Evolutionary conservation across 2,329 filamentous ascomycete species (phyloP), one percentile per base, ranked within the genome.

Genomic region (Diaporthe sp.): DNA sequence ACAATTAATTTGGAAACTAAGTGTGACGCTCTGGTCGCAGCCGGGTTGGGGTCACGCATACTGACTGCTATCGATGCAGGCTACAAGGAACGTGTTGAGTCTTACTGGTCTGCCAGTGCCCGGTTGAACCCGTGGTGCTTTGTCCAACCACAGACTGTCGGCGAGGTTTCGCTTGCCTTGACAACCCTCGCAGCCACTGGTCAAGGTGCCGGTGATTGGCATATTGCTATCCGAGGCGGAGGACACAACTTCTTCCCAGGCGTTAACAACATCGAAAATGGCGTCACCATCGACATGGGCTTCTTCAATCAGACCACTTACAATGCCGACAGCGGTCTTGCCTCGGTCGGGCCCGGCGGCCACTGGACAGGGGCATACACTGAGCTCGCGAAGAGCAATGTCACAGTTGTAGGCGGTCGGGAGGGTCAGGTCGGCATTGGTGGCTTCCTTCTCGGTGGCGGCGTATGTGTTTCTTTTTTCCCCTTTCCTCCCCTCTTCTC

Each of bases 171-270:
- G 12, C 50, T 70, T 2, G 73, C 77, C 3, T 44, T 80, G 22
- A 73, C 44, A 10, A 17, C 76, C 19, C 72, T 78, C 32, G 15
- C 27, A 6, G 39, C 44, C 15, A 72, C 73, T 30, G 76, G 78
- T 8, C 73, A 75, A 15, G 78, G 78, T 22, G 76, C 78, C 0
- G 77, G 78, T 0, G 76, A 81, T 61, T 82, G 81, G 79, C 78
- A 79, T 44, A 87, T 89, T 72, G 86, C 88, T 2, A 81, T 87
- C n/a, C 84, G 85, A 51, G 85, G 86, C 74, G 88, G 87, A 37
- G 88, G 88, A 0, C 88, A 89, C 78, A 83, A 84, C 50, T 81
- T 82, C 2, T 83, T 84, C 75, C 78, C 82, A 0, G 84, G 84
- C 19, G 81, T 82, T 5, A 86, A 85, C 19, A 89, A 83, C 73